Evolutionary conservation across 345 rosid genomes (phyloP), one percentile per base, ranked within the genome.

Genomic region (Jatropha curcas): DNA sequence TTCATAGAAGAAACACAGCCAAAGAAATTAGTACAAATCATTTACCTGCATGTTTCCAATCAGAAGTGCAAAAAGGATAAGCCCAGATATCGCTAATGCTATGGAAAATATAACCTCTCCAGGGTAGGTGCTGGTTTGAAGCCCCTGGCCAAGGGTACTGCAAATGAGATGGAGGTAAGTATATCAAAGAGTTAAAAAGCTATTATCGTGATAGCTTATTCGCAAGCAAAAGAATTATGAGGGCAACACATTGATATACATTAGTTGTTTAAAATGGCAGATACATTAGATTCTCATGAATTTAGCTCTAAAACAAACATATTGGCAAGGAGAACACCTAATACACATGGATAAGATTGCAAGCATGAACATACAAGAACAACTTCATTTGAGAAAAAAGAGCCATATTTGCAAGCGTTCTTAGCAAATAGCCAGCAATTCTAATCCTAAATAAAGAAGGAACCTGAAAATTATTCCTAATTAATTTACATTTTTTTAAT

Each of bases 81-180:
- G 97, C 33, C 98, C 98, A 71, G 86, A 79, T 61, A 92, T 88
- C 33, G 98, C 98, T 68, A 95, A 84, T 57, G 87, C 82, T 50
- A 95, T 90, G 58, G 98, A 92, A 76, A 95, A 95, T 61, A 92
- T 78, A 30, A 92, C 88, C 79, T 95, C 99, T 70, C 86, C 88
- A 8, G 97, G 94, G 60, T 80, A 95, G 33, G 92, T 92, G 72
- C 99, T 95, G 27, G 99, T 95, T 79, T 90, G 4, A 76, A 95
- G 98, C 65, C 98, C 98, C 79, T 95, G 99, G 55, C 99, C 99
- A 65, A 95, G 98, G 45, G 99, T 92, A 60, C 99, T 95, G 87
- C 76, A 76, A 48, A 51, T 7, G 73, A 72, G 66, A 71, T 48
- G 74, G 74, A 82, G 68, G 53, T 69, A 76, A 72, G 37, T 45